phyloP scores from a whole-genome alignment of 2,329 filamentous ascomycete species.

The Ascochyta lentis region DNA sequence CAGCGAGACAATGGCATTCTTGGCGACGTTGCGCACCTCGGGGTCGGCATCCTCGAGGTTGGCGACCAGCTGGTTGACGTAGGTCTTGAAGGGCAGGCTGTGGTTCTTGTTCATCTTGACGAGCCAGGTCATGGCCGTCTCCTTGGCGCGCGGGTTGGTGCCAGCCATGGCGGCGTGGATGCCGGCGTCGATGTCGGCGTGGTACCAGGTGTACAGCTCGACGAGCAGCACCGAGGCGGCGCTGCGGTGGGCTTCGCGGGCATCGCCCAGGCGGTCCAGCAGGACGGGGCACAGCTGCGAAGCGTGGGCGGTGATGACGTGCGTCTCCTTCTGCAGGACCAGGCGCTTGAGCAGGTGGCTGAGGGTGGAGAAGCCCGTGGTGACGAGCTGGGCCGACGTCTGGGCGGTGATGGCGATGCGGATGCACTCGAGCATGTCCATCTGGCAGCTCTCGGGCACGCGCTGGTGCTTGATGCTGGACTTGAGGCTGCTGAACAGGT shows the following conservation, averaged over 20 bases:
- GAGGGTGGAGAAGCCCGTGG: slow-evolving; percentile 85
- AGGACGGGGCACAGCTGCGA: slow-evolving; percentile 75
- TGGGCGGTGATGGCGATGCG: slow-evolving; percentile 76
- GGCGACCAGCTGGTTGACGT: slow-evolving; percentile 83
- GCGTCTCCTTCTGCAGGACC: slow-evolving; percentile 81
- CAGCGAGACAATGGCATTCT: slow-evolving; percentile 81
- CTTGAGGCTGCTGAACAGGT: slow-evolving; percentile 76
- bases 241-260: slow-evolving; percentile 81
- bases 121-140: slow-evolving; percentile 84
- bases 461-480: slow-evolving; percentile 91
- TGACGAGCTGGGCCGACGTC: slow-evolving; percentile 74
- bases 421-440: slow-evolving; percentile 81
- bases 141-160: slow-evolving; percentile 84
- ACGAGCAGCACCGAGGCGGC: slow-evolving; percentile 77
- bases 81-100: slow-evolving; percentile 79
- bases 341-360: slow-evolving; percentile 87
- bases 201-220: slow-evolving; percentile 75
- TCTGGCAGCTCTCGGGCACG: slow-evolving; percentile 76
- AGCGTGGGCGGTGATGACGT: slow-evolving; percentile 71
- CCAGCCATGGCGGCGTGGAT: slow-evolving; percentile 79
- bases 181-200: slow-evolving; percentile 77
- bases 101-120: slow-evolving; percentile 84
- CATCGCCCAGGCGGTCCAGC: slow-evolving; percentile 84
- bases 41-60: slow-evolving; percentile 90
- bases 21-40: slow-evolving; percentile 83